Base-by-base conservation (phyloP, 2,329 filamentous ascomycete species). In the Claviceps pazoutovae region DNA sequence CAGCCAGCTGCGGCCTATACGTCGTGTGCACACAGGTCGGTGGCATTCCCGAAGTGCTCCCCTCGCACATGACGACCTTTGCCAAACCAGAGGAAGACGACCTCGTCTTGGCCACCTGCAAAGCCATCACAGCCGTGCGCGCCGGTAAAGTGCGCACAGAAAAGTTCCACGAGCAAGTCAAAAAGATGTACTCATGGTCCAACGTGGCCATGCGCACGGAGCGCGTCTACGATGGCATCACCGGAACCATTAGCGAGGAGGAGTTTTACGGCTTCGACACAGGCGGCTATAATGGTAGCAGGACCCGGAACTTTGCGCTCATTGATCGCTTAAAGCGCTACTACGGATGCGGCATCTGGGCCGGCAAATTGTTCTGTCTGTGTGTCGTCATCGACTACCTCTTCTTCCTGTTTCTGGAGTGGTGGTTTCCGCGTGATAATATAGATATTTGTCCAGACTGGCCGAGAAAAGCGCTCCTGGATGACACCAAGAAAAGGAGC, bases 161-260 rank as follows among this genome's bases (percentile, higher is more conserved):
- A 65, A 80, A 84, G 43, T 98, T 98, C 63, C 93, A 98, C 65
- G 91, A 95, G 58, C 87, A 97, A 67, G 93, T 98, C 56, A 89
- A 91, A 67, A 87, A 86, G 72, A 97, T 97, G 93, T 98, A 98
- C 70, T 95, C 88, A 1, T 98, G 93, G 93, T 87, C 87, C 30
- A 91, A 98, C 65, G 91, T 98, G 30, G 93, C 93, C 14, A 79
- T 86, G 60, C 85, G 93, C 51, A 97, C 93, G 0, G 93, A 98
- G 69, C 79, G 91, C 34, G 93, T 98, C 0, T 98, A 98, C 67
- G 83, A 95, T 64, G 88, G 93, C 47, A 94, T 98, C 59, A 88
- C 83, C 2, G 90, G 89, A 7, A 82, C 82, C n/a, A 82, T 95
- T 50, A 82, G 80, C 57, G 88, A 94, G 59, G 83, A 86, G 51